These are phyloP conservation scores for Vachellia collinsii DNA, from an alignment of 306 rosid species.

Conservation along the genomic window DNA sequence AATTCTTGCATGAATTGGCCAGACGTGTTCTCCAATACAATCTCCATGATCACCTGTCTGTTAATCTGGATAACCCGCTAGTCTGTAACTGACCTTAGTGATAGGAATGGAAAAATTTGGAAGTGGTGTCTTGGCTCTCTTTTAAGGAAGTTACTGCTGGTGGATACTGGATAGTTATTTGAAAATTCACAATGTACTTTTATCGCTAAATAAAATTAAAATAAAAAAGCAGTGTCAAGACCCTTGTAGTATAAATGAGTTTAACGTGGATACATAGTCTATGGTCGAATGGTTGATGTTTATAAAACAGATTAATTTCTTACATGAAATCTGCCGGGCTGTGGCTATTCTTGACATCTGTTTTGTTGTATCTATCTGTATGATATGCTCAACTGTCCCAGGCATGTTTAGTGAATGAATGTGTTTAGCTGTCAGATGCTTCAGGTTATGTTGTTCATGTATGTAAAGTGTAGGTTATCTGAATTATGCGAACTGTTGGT, in stretches of 20 bases:
- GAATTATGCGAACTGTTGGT: conserved; percentile 21
- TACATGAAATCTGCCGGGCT: conserved; percentile 12
- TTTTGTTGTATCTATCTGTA: background rate
- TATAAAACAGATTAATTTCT: background rate
- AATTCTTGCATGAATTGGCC: conserved; percentile 6
- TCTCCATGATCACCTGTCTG: conserved; percentile 1
- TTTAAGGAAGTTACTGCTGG: background rate
- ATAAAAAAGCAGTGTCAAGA: background rate
- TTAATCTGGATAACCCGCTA: conserved; percentile 6
- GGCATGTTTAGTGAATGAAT: conserved; percentile 10
- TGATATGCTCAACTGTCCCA: conserved; percentile 18
- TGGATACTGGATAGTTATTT: background rate
- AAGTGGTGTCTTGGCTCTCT: background rate
- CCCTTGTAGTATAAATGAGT: conserved; percentile 1
- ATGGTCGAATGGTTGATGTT: conserved; percentile 22
- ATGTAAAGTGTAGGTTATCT: background rate
- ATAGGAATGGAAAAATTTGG: conserved; percentile 4
- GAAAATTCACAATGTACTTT: background rate
- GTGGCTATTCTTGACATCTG: conserved; percentile 8
- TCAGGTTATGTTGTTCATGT: background rate
- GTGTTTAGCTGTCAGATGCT: conserved; percentile 11
- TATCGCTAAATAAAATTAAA: background rate
- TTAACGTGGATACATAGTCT: conserved; percentile 13
- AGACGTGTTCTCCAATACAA: conserved; percentile 24
- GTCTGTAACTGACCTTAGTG: conserved; percentile 16